These are phyloP conservation scores for Mangifera indica DNA, from an alignment of 345 rosid species.

Conservation along the genomic window DNA sequence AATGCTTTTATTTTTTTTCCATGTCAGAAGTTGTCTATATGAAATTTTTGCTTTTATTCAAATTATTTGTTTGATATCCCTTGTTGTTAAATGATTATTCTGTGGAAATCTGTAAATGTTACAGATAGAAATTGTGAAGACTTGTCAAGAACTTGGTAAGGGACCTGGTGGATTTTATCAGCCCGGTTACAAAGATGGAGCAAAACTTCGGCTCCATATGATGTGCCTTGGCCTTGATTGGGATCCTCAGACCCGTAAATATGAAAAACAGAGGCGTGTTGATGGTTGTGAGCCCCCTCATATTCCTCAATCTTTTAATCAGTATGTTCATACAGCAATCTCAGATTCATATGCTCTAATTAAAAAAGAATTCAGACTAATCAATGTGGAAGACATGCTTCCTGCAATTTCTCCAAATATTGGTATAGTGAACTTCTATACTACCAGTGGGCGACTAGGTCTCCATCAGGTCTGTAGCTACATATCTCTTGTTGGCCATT, in stretches of 20 bases:
- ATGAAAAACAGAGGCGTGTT: slow-evolving; percentile 20
- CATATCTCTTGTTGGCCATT: background rate
- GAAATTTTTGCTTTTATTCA: background rate
- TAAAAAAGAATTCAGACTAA: slow-evolving; percentile 6
- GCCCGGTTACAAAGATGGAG: slow-evolving; percentile 52
- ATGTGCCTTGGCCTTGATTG: slow-evolving; percentile 69
- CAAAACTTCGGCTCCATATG: slow-evolving; percentile 49
- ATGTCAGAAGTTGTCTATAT: background rate
- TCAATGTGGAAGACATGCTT: slow-evolving; percentile 34
- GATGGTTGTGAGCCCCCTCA: slow-evolving; percentile 38
- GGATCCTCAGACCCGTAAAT: slow-evolving; percentile 48
- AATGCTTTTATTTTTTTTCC: background rate
- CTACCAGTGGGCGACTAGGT: slow-evolving; percentile 51
- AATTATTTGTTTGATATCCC: background rate
- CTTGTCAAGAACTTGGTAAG: slow-evolving; percentile 44
- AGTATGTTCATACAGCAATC: slow-evolving; percentile 44
- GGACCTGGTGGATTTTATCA: slow-evolving; percentile 54
- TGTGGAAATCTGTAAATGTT: background rate
- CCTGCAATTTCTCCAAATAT: slow-evolving; percentile 61
- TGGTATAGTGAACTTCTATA: slow-evolving; percentile 62
- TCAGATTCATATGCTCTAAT: slow-evolving; percentile 35
- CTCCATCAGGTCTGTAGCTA: slow-evolving; percentile 53
- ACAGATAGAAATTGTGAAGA: slow-evolving; percentile 48
- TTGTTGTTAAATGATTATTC: background rate
- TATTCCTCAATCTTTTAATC: slow-evolving; percentile 40